phyloP scores from a whole-genome alignment of 805 yeast genomes.

The Tetrapisispora fleetii region DNA sequence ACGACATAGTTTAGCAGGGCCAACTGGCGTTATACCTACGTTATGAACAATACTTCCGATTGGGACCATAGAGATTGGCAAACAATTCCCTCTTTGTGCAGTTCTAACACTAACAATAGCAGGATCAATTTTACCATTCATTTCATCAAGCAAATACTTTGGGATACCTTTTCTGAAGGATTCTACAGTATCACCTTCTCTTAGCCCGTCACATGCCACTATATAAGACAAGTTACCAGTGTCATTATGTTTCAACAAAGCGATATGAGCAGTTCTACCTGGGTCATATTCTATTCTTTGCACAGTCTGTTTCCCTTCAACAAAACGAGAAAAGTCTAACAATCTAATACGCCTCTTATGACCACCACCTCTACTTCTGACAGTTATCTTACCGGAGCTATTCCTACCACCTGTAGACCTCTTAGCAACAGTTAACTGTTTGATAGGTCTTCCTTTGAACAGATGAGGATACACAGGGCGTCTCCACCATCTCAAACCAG shows the following conservation, averaged over 20 bases:
- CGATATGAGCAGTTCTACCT: conserved; percentile 86
- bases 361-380: conserved; percentile 96
- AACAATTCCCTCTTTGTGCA: conserved; percentile 87
- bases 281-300: conserved; percentile 93
- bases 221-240: conserved; percentile 66
- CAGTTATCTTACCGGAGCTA: conserved; percentile 76
- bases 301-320: conserved; percentile 67
- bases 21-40: conserved; percentile 66
- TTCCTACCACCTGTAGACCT: conserved; percentile 82
- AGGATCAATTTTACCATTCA: conserved; percentile 89
- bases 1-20: conserved; percentile 82
- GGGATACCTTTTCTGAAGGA: conserved; percentile 88
- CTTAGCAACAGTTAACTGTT: conserved; percentile 62
- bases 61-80: conserved; percentile 90
- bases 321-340: conserved; percentile 62
- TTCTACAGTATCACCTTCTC: conserved; percentile 88
- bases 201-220: conserved; percentile 82
- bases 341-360: conserved; percentile 80
- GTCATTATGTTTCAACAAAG: conserved; percentile 57
- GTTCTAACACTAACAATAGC: conserved; percentile 81
- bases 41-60: conserved; percentile 85
- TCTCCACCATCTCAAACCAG: conserved; percentile 81
- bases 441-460: conserved; percentile 75
- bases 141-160: conserved; percentile 55
- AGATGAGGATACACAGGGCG: conserved; percentile 80